Evolutionary conservation across 345 rosid species (phyloP), one percentile per base, ranked within the genome.

Genomic region (Litchi chinensis): DNA sequence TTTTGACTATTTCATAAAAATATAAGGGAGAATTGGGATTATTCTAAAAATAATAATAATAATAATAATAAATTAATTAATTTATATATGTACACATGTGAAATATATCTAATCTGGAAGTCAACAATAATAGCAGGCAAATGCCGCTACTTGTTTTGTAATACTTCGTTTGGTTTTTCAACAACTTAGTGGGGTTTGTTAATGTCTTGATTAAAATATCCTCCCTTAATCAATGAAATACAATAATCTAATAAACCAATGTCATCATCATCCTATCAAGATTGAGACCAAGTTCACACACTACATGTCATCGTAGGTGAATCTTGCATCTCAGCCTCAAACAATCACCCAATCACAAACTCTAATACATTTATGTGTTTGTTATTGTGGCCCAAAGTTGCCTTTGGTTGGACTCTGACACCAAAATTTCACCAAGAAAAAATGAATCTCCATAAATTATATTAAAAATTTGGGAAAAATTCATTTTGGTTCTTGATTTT

Each of bases 161-260:
- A 24, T 15, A 15, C n/a, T 24, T 70, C 26, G 43, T 15, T n/a
- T 21, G 2, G 11, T 59, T n/a, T n/a, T 44, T 39, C 5, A 10
- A 44, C 0, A 13, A 2, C 11, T 26, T 10, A 28, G 71, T 75
- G 48, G 78, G 70, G 60, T 75, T 75, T 48, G 78, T 50, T 75
- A 60, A n/a, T 60, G 24, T 26, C 8, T 44, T 3, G 1, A 60
- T 60, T 60, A 41, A 44, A 67, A 15, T 1, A 63, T 8, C n/a
- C 32, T 9, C 18, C 28, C 54, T 26, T 75, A 75, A 28, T 19
- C 28, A 75, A 46, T 64, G 21, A 41, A 65, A 48, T 10, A 24
- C 26, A 22, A 62, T 74, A 62, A 15, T 24, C 12, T 74, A 54
- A 41, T 54, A 24, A 28, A 24, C 24, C 19, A 6, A 9, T 19